Base-by-base conservation (phyloP, 2,329 filamentous ascomycete species). In the Ceratocystis cacaofunesta region DNA sequence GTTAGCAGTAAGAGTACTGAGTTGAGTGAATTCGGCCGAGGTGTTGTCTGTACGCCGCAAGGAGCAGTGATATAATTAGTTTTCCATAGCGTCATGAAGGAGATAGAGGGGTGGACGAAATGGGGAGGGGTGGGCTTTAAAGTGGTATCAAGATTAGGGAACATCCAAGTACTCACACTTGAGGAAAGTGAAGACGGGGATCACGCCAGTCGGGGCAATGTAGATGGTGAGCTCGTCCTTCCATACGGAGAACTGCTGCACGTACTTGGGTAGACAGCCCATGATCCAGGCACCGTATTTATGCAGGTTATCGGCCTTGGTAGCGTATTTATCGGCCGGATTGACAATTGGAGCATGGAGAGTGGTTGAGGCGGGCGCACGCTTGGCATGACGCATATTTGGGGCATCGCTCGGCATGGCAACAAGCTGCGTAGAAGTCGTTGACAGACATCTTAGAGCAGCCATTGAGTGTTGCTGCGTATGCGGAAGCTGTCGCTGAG, bases 201-300 rank as follows among this genome's bases (percentile, higher is more conserved):
- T 84, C 71, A 97, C 85, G 70, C 90, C 94, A 46, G 88, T 79
- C 1, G 94, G 94, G 61, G 90, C 82, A 73, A 97, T 94, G 77
- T 95, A 92, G 75, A 96, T 90, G 71, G 88, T 91, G 74, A 99
- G 85, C 78, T 99, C 94, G 75, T 99, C 94, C 80, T 99, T 99
- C 94, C 94, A 99, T 65, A 99, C 92, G 12, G 92, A 95, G 80
- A 97, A 97, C 79, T 99, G 94, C 80, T 99, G 95, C 72, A 99
- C 85, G 78, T 96, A 96, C 81, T 96, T 97, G 72, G 94, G 95
- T 73, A 99, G 78, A 76, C 90, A 95, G 70, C 91, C 92, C 85
- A 99, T 92, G 73, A 99, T 79, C 83, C 96, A 99, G 74, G 95
- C 86, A 72, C 94, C 94, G 74, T 99, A 99, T 73, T 86, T 88